Conservation (phyloP, 139 green algal genomes). For the Chlamydomonas sp. region DNA sequence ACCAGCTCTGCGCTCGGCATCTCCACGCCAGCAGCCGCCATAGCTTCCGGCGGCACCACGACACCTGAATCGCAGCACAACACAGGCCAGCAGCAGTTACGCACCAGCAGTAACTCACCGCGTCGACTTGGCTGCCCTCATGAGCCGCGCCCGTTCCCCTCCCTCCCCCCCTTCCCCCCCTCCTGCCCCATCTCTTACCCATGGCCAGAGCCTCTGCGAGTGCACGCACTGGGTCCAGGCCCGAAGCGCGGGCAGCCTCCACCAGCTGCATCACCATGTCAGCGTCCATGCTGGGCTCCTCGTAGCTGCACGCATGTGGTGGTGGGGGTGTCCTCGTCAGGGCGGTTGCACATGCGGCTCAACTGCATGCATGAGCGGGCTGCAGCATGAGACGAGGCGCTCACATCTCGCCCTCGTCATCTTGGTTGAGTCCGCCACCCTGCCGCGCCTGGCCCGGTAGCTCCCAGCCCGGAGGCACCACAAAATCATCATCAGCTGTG, state of each 20-base stretch:
- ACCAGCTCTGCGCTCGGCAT: background rate
- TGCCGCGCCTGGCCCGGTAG: background rate
- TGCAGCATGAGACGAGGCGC: no score
- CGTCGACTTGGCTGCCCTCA: background rate
- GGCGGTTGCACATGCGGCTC: no score
- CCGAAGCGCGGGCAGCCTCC: background rate
- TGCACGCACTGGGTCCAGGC: background rate
- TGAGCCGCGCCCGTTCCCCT: background rate
- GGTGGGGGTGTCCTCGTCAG: no score
- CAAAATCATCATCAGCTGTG: background rate
- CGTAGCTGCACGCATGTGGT: no score
- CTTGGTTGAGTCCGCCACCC: background rate
- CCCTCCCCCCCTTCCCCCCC: background rate
- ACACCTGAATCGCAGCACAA: background rate
- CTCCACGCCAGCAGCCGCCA: background rate
- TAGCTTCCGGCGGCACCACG: background rate
- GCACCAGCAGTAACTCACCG: background rate
- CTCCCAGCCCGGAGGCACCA: conserved; percentile 8
- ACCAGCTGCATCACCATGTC: conserved; percentile 9
- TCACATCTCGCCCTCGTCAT: background rate
- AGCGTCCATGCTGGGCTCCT: no score
- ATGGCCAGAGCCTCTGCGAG: conserved; percentile 16
- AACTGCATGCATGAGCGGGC: no score
- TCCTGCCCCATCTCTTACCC: background rate
- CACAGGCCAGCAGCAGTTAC: background rate